Conservation (phyloP, 2,329 filamentous ascomycete species). For the Ilyonectria robusta region DNA sequence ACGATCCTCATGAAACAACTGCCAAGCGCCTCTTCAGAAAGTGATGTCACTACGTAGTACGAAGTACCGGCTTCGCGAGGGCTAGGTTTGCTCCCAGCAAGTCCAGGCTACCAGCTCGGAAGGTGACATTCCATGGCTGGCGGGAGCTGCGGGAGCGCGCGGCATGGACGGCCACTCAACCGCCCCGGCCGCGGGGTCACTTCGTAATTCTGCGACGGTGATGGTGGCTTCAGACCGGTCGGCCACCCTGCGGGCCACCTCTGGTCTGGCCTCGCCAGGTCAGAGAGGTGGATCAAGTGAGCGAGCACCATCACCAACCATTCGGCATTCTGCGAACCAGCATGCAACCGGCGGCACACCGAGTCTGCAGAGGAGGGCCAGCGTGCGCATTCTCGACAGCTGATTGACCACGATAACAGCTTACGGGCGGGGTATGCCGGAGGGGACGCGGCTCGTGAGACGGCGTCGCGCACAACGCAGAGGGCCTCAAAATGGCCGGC, state of each 20-base stretch:
- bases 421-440: conserved; percentile 32
- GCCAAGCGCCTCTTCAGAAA: conserved; percentile 35
- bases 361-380: conserved; percentile 41
- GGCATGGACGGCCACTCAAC: conserved; percentile 27
- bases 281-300: conserved; percentile 44
- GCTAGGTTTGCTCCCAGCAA: background rate
- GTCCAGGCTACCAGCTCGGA: conserved; percentile 14
- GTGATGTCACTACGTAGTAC: conserved; percentile 18
- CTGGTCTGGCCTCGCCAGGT: conserved; percentile 38
- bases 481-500: conserved; percentile 39
- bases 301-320: conserved; percentile 44
- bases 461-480: conserved; percentile 29
- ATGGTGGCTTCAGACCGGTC: conserved; percentile 33
- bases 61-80: conserved; percentile 27
- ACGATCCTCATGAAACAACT: conserved; percentile 41
- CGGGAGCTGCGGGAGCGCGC: conserved; percentile 27
- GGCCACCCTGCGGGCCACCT: conserved; percentile 37
- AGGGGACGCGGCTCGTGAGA: conserved; percentile 25
- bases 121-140: conserved; percentile 26
- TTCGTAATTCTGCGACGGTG: conserved; percentile 17
- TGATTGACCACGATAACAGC: conserved; percentile 43
- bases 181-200: conserved; percentile 15
- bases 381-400: conserved; percentile 27
- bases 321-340: conserved; percentile 34
- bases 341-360: conserved; percentile 48